Evolutionary conservation across 2,329 filamentous ascomycete genomes (phyloP).

Genomic region (Beauveria scarabaeidicola): DNA sequence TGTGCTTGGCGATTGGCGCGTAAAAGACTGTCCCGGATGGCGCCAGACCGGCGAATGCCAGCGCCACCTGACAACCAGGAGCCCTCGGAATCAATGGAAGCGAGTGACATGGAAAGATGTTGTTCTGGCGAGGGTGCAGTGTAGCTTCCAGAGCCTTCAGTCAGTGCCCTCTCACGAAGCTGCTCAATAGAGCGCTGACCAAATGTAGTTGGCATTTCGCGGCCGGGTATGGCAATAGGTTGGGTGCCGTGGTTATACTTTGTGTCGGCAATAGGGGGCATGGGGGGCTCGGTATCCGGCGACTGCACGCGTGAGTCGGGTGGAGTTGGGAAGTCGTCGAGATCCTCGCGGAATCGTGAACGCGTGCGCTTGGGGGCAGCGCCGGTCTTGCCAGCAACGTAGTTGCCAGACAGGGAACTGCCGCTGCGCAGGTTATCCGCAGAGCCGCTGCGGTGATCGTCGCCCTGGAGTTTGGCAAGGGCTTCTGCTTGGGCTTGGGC

Average conservation of each 20-base stretch:
- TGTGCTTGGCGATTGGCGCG: constrained; percentile 22
- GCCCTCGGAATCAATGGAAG: constrained; percentile 89
- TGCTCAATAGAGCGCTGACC: constrained; percentile 31
- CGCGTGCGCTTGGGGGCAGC: constrained; percentile 66
- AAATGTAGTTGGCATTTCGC: constrained; percentile 40
- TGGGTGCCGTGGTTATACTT: constrained; percentile 17
- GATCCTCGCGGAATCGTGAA: constrained; percentile 86
- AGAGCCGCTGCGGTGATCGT: constrained; percentile 19
- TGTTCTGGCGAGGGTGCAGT: constrained; percentile 41
- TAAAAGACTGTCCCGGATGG: constrained; percentile 34
- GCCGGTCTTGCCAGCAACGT: constrained; percentile 23
- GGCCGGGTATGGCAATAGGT: constrained; percentile 19
- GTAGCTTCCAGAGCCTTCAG: constrained; percentile 7
- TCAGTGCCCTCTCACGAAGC: constrained; percentile 4
- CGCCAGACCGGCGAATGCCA: constrained; percentile 38
- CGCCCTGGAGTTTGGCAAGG: constrained; percentile 27
- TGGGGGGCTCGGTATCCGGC: constrained; percentile 51
- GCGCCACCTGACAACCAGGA: constrained; percentile 85
- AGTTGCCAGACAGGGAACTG: not conserved
- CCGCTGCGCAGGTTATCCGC: constrained; percentile 34
- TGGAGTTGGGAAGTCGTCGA: constrained; percentile 83
- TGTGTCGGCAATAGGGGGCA: constrained; percentile 25
- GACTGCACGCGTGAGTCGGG: constrained; percentile 75
- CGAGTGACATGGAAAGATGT: constrained; percentile 75
- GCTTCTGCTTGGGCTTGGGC: constrained; percentile 22